A percentile compares a stretch with the other conserved stretches of the same genome.
Conservation (phyloP, 1,284 basidiomycete genomes). For the Moesziomyces antarcticus region DNA sequence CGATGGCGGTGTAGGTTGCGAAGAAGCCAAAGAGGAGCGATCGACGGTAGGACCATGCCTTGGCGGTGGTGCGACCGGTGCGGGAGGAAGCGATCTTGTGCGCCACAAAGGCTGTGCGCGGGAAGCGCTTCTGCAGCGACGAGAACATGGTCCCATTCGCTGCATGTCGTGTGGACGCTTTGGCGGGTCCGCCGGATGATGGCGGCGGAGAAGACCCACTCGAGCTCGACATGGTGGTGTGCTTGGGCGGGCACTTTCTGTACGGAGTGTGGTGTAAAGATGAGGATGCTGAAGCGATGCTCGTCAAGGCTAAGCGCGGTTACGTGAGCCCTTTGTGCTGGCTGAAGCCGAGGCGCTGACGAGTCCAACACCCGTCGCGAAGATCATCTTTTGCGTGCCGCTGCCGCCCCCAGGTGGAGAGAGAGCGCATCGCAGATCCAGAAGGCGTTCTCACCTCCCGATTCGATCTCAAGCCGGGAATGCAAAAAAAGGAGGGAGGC, state of each 20-base stretch:
- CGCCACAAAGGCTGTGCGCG: slow-evolving; percentile 36
- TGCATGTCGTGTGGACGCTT: slow-evolving; percentile 7
- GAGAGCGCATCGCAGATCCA: neutral
- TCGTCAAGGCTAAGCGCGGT: neutral
- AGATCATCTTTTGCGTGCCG: slow-evolving; percentile 7
- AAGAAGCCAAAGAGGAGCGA: slow-evolving; percentile 42
- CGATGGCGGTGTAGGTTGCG: slow-evolving; percentile 44
- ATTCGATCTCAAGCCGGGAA: slow-evolving; percentile 8
- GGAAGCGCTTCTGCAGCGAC: slow-evolving; percentile 33
- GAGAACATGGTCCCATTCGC: slow-evolving; percentile 4
- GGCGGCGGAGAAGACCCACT: slow-evolving; percentile 8
- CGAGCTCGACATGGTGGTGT: slow-evolving; percentile 15
- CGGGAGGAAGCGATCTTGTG: slow-evolving; percentile 36
- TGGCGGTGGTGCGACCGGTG: slow-evolving; percentile 37
- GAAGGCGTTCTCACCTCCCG: neutral
- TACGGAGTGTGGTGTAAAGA: neutral
- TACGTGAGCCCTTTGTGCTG: slow-evolving; percentile 10
- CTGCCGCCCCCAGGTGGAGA: slow-evolving; percentile 3
- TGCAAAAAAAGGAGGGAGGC: neutral
- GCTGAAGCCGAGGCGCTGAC: slow-evolving; percentile 9
- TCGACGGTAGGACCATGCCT: slow-evolving; percentile 46
- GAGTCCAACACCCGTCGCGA: slow-evolving; percentile 19
- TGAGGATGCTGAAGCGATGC: neutral
- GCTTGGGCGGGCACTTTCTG: too few species aligned
- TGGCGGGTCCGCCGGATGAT: neutral